Evolutionary conservation across 805 yeast species (phyloP).

Genomic region (Scheffersomyces lignosus): DNA sequence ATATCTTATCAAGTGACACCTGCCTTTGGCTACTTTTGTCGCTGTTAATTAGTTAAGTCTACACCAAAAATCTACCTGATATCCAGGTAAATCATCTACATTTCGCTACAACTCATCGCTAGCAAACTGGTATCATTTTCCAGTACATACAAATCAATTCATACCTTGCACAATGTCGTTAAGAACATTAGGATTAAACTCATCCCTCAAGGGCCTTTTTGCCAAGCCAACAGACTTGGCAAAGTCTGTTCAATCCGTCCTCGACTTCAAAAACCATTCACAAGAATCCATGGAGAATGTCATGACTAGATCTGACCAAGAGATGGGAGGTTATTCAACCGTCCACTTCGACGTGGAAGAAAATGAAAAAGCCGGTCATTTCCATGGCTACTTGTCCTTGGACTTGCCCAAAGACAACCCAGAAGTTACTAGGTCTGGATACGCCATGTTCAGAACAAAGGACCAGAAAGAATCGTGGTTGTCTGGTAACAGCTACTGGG

Average conservation of each 20-base stretch:
- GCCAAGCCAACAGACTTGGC: slow-evolving; percentile 28
- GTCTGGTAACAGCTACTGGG: slow-evolving; percentile 58
- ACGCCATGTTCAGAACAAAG: slow-evolving; percentile 81
- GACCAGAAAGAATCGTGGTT: slow-evolving; percentile 57
- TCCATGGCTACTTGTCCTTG: slow-evolving; percentile 63
- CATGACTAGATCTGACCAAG: slow-evolving; percentile 67
- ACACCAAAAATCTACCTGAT: too few relatives aligned
- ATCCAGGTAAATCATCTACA: too few relatives aligned
- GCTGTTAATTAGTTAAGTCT: too few relatives aligned
- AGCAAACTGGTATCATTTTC: too few relatives aligned
- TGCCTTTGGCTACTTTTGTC: too few relatives aligned
- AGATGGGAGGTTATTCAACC: slow-evolving; percentile 77
- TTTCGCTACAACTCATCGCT: too few relatives aligned
- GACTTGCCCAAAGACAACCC: slow-evolving; percentile 66
- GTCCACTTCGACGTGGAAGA: slow-evolving; percentile 49
- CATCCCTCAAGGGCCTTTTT: slow-evolving; percentile 37
- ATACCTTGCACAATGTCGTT: slow-evolving; percentile 37
- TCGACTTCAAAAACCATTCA: slow-evolving; percentile 56
- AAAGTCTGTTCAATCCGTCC: slow-evolving; percentile 40
- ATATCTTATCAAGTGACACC: too few relatives aligned
- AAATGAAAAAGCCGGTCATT: slow-evolving; percentile 32
- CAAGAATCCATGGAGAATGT: slow-evolving; percentile 47
- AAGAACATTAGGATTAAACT: slow-evolving; percentile 40
- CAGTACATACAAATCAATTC: too few relatives aligned
- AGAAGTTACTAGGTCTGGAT: slow-evolving; percentile 65